Evolutionary conservation across 2,329 filamentous ascomycete genomes (phyloP).

Genomic region (Colletotrichum acutatum): DNA sequence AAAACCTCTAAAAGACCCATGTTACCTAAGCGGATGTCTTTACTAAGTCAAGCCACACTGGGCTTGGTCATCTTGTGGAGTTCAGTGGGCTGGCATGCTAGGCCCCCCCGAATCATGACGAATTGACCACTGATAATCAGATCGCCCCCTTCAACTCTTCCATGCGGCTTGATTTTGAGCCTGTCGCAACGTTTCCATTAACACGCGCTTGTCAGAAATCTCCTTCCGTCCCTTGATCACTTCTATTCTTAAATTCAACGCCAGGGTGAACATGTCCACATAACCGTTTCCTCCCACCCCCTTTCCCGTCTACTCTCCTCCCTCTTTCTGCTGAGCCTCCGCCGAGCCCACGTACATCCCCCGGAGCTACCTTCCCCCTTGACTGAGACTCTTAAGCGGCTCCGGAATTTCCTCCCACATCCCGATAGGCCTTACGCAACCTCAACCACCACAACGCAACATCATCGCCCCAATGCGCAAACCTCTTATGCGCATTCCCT

Average conservation of each 20-base stretch:
- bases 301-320: not conserved
- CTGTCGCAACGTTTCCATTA: constrained; percentile 21
- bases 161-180: constrained; percentile 16
- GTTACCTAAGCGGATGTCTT: not conserved
- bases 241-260: constrained; percentile 16
- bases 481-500: constrained; percentile 88
- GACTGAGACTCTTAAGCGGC: not conserved
- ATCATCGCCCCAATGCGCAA: constrained; percentile 64
- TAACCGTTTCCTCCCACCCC: not conserved
- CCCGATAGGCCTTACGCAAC: constrained; percentile 27
- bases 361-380: constrained; percentile 15
- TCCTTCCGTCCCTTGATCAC: constrained; percentile 11
- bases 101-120: constrained; percentile 28
- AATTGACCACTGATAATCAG: constrained; percentile 15
- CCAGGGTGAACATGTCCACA: constrained; percentile 8
- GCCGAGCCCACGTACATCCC: constrained; percentile 5
- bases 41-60: constrained; percentile 16
- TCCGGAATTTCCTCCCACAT: constrained; percentile 24
- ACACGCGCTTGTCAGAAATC: constrained; percentile 22
- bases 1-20: not conserved
- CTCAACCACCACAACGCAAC: not conserved
- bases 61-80: constrained; percentile 27
- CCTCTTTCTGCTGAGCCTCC: constrained; percentile 20
- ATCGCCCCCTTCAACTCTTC: constrained; percentile 18
- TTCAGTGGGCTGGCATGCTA: not conserved